These are phyloP conservation scores for Cicer yamashitae DNA, from an alignment of 306 rosid genomes.

Conservation along the genomic window DNA sequence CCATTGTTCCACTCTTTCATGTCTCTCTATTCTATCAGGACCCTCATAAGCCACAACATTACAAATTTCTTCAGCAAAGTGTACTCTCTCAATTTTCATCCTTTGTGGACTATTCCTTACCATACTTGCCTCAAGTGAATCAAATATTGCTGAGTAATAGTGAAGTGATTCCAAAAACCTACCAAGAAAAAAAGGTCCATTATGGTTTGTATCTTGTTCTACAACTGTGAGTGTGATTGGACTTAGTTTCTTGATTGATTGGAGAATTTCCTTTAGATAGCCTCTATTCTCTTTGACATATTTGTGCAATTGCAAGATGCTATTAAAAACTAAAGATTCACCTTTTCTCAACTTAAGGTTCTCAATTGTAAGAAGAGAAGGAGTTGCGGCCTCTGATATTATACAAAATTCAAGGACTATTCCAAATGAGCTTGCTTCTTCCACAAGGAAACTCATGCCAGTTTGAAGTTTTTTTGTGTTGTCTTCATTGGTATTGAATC, in stretches of 20 bases:
- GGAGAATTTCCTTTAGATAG: slow-evolving; percentile 65
- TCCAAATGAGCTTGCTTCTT: slow-evolving; percentile 66
- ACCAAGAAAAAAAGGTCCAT: slow-evolving; percentile 84
- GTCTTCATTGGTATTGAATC: slow-evolving; percentile 48
- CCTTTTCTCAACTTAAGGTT: slow-evolving; percentile 70
- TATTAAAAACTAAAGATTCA: slow-evolving; percentile 64
- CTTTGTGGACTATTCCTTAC: slow-evolving; percentile 62
- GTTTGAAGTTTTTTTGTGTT: slow-evolving; percentile 47
- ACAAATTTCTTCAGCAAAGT: slow-evolving; percentile 63
- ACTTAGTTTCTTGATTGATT: slow-evolving; percentile 66
- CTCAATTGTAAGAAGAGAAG: slow-evolving; percentile 62
- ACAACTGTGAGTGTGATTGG: slow-evolving; percentile 63
- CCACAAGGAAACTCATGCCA: slow-evolving; percentile 58
- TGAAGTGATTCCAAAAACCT: slow-evolving; percentile 78
- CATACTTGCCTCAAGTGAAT: slow-evolving; percentile 71
- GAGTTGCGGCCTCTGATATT: slow-evolving; percentile 55
- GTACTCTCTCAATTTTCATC: slow-evolving; percentile 68
- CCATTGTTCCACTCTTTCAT: slow-evolving; percentile 78
- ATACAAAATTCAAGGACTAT: slow-evolving; percentile 54
- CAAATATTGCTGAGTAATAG: slow-evolving; percentile 83
- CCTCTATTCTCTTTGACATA: slow-evolving; percentile 77
- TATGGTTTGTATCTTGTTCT: slow-evolving; percentile 88
- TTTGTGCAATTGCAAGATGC: slow-evolving; percentile 67
- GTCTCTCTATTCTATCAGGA: slow-evolving; percentile 67
- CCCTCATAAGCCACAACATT: slow-evolving; percentile 72